These are phyloP conservation scores for Pyrenochaeta sp. DNA, from an alignment of 2,329 filamentous ascomycete genomes.

Conservation along the genomic window DNA sequence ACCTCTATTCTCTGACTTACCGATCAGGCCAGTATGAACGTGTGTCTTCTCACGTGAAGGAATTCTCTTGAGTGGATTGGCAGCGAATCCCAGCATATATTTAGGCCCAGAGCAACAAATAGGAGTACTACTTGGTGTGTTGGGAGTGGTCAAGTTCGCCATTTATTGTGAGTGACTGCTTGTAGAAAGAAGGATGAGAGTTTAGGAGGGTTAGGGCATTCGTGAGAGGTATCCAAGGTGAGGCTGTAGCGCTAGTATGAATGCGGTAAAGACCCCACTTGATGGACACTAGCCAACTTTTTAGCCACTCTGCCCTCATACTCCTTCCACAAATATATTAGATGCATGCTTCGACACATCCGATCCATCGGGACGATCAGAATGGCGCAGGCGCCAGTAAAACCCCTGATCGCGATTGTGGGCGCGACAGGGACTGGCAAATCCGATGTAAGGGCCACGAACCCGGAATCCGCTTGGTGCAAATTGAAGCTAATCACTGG, in stretches of 20 bases:
- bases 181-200: too few relatives aligned
- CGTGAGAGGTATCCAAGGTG: too few relatives aligned
- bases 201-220: too few relatives aligned
- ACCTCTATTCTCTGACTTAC: too few relatives aligned
- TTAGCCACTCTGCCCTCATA: neutral
- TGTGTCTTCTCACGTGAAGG: too few relatives aligned
- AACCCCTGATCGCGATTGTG: conserved; percentile 79
- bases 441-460: conserved; percentile 72
- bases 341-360: conserved; percentile 37
- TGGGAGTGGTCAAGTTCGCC: too few relatives aligned
- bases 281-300: conserved; percentile 12
- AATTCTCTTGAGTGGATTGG: too few relatives aligned
- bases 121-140: too few relatives aligned
- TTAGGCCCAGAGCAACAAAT: too few relatives aligned
- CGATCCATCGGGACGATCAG: conserved; percentile 24
- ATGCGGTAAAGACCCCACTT: conserved; percentile 3
- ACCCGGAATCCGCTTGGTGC: neutral
- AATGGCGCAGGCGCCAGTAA: conserved; percentile 37
- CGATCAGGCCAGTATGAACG: too few relatives aligned
- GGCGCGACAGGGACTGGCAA: conserved; percentile 95
- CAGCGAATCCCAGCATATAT: too few relatives aligned
- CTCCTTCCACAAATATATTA: neutral
- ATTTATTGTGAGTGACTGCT: too few relatives aligned
- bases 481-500: conserved; percentile 47
- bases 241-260: neutral